These are phyloP conservation scores for Metrosideros polymorpha DNA, from an alignment of 441 rosid species.

Conservation along the genomic window DNA sequence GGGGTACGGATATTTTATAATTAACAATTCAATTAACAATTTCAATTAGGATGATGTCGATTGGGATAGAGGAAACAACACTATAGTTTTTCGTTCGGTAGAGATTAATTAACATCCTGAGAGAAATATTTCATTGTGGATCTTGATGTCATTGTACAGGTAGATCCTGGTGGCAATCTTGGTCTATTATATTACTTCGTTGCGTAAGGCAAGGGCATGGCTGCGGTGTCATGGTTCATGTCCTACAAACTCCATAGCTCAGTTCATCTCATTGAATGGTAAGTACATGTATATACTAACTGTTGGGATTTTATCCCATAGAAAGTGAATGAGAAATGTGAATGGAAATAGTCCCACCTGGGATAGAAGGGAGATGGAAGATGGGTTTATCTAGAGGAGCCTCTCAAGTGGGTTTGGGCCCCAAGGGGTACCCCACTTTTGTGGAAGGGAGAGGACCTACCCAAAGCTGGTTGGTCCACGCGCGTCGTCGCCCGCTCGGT, in stretches of 20 bases:
- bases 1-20: conserved; percentile 10
- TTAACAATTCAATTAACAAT: background rate
- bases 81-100: background rate
- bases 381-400: too few relatives aligned
- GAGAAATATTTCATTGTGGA: background rate
- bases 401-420: too few relatives aligned
- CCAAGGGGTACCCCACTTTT: too few relatives aligned
- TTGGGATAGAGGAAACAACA: background rate
- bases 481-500: too few relatives aligned
- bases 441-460: too few relatives aligned
- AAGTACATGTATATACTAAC: background rate
- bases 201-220: background rate
- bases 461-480: too few relatives aligned
- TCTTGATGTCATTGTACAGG: background rate
- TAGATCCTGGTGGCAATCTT: conserved; percentile 32
- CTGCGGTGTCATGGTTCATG: background rate
- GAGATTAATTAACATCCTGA: background rate
- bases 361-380: too few relatives aligned
- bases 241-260: background rate
- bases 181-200: conserved; percentile 9
- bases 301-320: too few relatives aligned
- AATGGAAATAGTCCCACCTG: too few relatives aligned
- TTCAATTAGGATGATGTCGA: background rate
- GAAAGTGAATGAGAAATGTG: too few relatives aligned
- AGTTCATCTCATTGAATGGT: background rate